phyloP scores from a whole-genome alignment of 768 basidiomycete species.

The Boletus bicolor region DNA sequence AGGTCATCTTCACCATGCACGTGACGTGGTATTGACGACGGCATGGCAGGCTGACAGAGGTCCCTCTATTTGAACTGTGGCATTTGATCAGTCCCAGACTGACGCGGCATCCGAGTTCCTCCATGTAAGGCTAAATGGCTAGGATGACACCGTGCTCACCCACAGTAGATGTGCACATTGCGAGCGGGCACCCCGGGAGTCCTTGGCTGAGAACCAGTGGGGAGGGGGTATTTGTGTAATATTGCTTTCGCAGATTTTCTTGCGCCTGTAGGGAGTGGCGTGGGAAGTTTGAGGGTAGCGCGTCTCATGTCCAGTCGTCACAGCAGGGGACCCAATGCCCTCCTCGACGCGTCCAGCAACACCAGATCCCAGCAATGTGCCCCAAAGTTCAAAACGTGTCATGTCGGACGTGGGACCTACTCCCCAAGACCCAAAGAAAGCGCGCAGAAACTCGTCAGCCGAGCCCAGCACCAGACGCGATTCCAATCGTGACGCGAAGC shows the following conservation, averaged over 20 bases:
- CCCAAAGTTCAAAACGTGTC: constrained; percentile 12
- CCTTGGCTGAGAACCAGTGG: too few relatives aligned
- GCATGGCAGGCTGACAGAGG: too few relatives aligned
- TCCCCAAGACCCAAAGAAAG: constrained; percentile 23
- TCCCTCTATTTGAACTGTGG: too few relatives aligned
- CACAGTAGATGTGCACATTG: too few relatives aligned
- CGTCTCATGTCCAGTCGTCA: not conserved
- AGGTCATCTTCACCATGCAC: too few relatives aligned
- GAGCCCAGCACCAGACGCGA: constrained; percentile 18
- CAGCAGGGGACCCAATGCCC: constrained; percentile 20
- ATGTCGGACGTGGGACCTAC: constrained; percentile 26
- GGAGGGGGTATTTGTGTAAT: too few relatives aligned
- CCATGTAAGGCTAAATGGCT: too few relatives aligned
- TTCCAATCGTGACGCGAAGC: constrained; percentile 24
- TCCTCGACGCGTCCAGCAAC: constrained; percentile 20
- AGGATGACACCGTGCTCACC: too few relatives aligned
- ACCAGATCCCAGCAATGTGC: constrained; percentile 12
- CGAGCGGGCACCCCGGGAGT: too few relatives aligned
- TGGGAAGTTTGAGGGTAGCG: constrained; percentile 18
- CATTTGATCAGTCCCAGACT: too few relatives aligned
- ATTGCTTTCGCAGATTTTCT: not conserved
- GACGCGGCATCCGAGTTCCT: too few relatives aligned
- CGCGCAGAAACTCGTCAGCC: constrained; percentile 18
- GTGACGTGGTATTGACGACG: too few relatives aligned
- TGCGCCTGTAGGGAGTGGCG: constrained; percentile 17